phyloP scores from a whole-genome alignment of 2,329 filamentous ascomycete species.

The Lachnellula occidentalis region DNA sequence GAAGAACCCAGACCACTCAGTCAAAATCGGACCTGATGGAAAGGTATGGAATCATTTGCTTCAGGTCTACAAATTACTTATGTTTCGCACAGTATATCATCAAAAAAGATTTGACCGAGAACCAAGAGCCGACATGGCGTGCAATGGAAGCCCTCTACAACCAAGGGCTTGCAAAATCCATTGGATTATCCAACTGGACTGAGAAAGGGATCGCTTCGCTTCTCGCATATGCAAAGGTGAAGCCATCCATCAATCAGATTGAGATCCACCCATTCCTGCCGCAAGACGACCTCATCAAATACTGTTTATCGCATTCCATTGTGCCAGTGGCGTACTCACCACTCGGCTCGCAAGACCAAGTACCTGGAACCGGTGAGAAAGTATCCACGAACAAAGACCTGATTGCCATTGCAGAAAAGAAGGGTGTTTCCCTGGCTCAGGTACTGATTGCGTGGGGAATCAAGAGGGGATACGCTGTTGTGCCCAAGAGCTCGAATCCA shows the following conservation, averaged over 20 bases:
- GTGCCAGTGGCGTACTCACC: conserved; percentile 68
- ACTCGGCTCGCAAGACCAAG: conserved; percentile 59
- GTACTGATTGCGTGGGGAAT: conserved; percentile 70
- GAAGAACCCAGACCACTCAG: conserved; percentile 66
- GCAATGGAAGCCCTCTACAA: conserved; percentile 63
- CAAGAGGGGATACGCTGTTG: conserved; percentile 61
- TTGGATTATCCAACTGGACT: conserved; percentile 58
- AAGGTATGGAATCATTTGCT: conserved; percentile 35
- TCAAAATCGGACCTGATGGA: conserved; percentile 45
- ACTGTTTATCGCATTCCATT: conserved; percentile 63
- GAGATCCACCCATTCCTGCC: conserved; percentile 71
- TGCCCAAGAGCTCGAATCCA: conserved; percentile 68
- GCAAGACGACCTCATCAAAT: conserved; percentile 66
- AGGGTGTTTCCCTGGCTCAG: conserved; percentile 53
- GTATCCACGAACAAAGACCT: conserved; percentile 55
- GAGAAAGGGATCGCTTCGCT: conserved; percentile 49
- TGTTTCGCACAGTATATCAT: conserved; percentile 45
- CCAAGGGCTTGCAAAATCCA: conserved; percentile 52
- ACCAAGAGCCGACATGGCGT: conserved; percentile 65
- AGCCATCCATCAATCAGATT: conserved; percentile 47
- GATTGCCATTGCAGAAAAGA: conserved; percentile 59
- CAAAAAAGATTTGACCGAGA: conserved; percentile 59
- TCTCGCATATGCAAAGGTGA: conserved; percentile 41
- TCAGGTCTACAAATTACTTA: conserved; percentile 6
- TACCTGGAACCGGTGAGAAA: conserved; percentile 62